Conservation (phyloP, 768 basidiomycete species). For the Boletus subparvulus region DNA sequence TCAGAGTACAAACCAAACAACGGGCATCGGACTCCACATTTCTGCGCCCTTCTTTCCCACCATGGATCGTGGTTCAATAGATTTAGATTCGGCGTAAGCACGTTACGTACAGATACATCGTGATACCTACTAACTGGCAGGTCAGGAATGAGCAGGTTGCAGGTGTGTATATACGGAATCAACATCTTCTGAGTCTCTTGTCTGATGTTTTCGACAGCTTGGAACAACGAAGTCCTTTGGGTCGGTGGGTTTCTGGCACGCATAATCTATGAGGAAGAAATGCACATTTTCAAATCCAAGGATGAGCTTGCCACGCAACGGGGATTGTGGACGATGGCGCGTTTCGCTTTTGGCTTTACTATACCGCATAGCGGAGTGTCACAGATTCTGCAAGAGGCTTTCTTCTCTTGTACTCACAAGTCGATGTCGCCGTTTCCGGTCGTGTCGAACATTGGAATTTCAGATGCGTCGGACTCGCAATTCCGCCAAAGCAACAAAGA, state of each 20-base stretch:
- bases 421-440: slow-evolving; percentile 12
- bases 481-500: slow-evolving; percentile 7
- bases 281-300: slow-evolving; percentile 31
- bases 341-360: slow-evolving; percentile 64
- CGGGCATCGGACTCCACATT: slow-evolving; percentile 65
- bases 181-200: neutral
- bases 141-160: slow-evolving; percentile 81
- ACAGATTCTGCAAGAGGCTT: slow-evolving; percentile 12
- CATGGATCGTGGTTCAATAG: slow-evolving; percentile 90
- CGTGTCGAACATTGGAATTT: slow-evolving; percentile 10
- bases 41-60: slow-evolving; percentile 90
- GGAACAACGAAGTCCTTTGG: slow-evolving; percentile 87
- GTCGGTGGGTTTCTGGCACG: slow-evolving; percentile 82
- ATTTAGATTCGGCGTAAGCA: slow-evolving; percentile 78
- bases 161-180: slow-evolving; percentile 40
- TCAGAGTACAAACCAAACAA: slow-evolving; percentile 88
- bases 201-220: slow-evolving; percentile 44
- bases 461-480: neutral
- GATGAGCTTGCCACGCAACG: neutral
- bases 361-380: slow-evolving; percentile 31
- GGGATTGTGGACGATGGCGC: slow-evolving; percentile 73
- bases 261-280: slow-evolving; percentile 80
- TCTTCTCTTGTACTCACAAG: slow-evolving; percentile 7
- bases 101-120: neutral
- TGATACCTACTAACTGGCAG: slow-evolving; percentile 1